phyloP scores from a whole-genome alignment of 176 grass and related monocot genomes.

The Oryza glumipatula region DNA sequence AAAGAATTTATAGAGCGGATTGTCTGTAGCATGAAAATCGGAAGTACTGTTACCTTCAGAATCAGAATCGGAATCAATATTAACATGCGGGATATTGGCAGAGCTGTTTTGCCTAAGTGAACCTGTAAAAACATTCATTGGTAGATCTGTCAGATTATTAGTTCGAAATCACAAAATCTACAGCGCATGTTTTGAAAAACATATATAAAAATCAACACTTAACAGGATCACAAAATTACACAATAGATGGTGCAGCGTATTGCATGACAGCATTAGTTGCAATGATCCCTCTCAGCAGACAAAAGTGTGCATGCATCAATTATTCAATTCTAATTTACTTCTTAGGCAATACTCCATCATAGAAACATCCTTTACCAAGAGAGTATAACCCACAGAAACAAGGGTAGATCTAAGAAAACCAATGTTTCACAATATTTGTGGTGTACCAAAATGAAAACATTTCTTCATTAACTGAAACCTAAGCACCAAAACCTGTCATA shows the following conservation, averaged over 20 bases:
- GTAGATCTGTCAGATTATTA: conserved; percentile 1
- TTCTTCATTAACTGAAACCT: background rate
- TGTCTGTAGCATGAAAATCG: conserved; percentile 9
- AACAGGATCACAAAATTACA: conserved; percentile 27
- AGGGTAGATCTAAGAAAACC: background rate
- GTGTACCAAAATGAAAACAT: background rate
- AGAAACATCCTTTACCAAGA: background rate
- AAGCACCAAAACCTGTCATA: background rate
- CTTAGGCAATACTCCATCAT: background rate
- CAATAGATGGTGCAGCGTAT: background rate
- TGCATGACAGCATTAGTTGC: background rate
- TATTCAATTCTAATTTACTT: background rate
- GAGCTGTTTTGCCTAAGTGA: background rate
- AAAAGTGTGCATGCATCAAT: background rate
- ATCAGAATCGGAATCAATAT: conserved; percentile 62
- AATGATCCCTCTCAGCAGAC: background rate
- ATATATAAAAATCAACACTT: background rate
- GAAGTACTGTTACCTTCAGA: conserved; percentile 64
- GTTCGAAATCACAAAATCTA: conserved; percentile 28
- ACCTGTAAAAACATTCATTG: conserved; percentile 33
- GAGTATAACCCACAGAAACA: background rate
- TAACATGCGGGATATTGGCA: conserved; percentile 26
- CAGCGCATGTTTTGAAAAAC: background rate
- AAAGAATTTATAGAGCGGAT: background rate
- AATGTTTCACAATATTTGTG: background rate